phyloP scores from a whole-genome alignment of 495 filamentous ascomycete genomes.

The Physcia stellaris region DNA sequence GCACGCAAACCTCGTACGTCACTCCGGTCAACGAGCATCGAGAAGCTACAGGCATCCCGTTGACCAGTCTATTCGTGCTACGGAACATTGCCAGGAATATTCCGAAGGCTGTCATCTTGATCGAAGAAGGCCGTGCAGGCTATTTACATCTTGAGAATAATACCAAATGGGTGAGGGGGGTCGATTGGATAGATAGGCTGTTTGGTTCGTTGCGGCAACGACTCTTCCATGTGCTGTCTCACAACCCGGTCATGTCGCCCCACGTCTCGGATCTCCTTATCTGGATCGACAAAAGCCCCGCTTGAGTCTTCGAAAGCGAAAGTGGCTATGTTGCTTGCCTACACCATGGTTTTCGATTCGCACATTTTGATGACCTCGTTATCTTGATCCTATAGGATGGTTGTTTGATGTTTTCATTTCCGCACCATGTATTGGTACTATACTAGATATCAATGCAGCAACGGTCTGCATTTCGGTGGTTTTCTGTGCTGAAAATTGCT shows the following conservation, averaged over 20 bases:
- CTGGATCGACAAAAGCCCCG: conserved; percentile 24
- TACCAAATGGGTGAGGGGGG: conserved; percentile 17
- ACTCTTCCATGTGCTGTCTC: conserved; percentile 29
- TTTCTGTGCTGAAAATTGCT: too few species aligned
- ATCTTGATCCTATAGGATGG: too few species aligned
- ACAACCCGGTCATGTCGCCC: conserved; percentile 30
- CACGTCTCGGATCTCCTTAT: conserved; percentile 31
- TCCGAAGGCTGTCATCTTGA: conserved; percentile 20
- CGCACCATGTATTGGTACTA: too few species aligned
- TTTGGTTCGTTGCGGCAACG: conserved; percentile 28
- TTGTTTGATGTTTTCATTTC: too few species aligned
- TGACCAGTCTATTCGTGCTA: conserved; percentile 72
- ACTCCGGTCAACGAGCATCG: conserved; percentile 69
- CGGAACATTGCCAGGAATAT: conserved; percentile 77
- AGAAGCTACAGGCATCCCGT: conserved; percentile 71
- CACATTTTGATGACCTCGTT: too few species aligned
- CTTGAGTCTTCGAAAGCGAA: too few species aligned
- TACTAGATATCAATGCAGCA: too few species aligned
- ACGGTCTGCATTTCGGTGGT: too few species aligned
- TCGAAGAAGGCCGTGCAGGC: neutral
- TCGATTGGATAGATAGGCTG: conserved; percentile 34
- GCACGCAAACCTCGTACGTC: conserved; percentile 38
- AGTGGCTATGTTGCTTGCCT: too few species aligned
- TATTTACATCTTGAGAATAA: neutral
- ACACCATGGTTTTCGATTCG: too few species aligned